These are phyloP conservation scores for Leccinum griseonigrum DNA, from an alignment of 1,284 basidiomycete species.

Conservation along the genomic window DNA sequence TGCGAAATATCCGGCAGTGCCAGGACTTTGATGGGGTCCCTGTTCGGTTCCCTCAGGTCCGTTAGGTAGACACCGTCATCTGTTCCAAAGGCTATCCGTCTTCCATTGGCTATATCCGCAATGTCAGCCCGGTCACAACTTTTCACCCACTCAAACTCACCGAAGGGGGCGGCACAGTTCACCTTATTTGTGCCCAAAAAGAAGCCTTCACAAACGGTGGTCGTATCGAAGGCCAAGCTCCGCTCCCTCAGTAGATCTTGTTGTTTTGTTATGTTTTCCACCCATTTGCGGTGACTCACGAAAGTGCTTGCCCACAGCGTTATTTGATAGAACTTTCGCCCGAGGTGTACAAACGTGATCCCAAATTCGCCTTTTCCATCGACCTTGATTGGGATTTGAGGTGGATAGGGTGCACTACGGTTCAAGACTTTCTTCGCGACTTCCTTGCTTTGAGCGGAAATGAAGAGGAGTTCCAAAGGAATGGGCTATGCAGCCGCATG, in stretches of 20 bases:
- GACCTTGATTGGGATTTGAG: constrained; percentile 49
- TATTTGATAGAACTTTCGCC: constrained; percentile 90
- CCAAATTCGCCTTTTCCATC: constrained; percentile 89
- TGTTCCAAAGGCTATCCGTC: constrained; percentile 92
- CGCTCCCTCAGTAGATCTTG: constrained; percentile 84
- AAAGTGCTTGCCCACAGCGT: constrained; percentile 92
- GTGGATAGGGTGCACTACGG: constrained; percentile 48
- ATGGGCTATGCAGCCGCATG: constrained; percentile 65
- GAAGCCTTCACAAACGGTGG: constrained; percentile 84
- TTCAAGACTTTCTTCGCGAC: constrained; percentile 50
- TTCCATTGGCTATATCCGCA: constrained; percentile 66
- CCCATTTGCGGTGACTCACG: constrained; percentile 89
- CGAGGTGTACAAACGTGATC: constrained; percentile 92
- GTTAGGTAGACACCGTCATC: constrained; percentile 97
- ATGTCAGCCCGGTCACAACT: constrained; percentile 9
- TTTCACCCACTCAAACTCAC: constrained; percentile 49
- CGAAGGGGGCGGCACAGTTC: constrained; percentile 93
- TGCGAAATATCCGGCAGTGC: constrained; percentile 89
- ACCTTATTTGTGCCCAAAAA: constrained; percentile 83
- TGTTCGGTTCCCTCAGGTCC: constrained; percentile 73
- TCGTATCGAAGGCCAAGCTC: constrained; percentile 86
- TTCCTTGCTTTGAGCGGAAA: constrained; percentile 57
- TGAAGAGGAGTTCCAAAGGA: constrained; percentile 89
- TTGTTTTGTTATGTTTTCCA: constrained; percentile 89
- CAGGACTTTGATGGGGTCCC: constrained; percentile 89